Base-by-base conservation (phyloP, 2,329 filamentous ascomycete genomes). In the Cladosporium austrohemisphaericum region DNA sequence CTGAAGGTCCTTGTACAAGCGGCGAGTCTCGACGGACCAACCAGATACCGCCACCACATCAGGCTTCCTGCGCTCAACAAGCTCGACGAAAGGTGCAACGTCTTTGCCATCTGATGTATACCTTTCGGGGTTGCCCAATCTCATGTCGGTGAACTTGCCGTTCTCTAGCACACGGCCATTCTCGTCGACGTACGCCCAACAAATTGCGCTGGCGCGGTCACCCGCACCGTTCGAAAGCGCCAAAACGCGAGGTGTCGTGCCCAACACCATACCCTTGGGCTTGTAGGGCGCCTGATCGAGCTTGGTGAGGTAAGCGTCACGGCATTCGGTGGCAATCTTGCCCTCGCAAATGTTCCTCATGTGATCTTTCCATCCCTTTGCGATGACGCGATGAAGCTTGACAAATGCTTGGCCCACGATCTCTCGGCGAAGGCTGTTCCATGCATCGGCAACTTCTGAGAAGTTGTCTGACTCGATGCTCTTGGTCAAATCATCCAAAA, bases 201-300 rank as follows among this genome's bases (percentile, higher is more conserved):
- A 86, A 35, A 95, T 81, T 2, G 89, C 86, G 57, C 96, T 92
- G 31, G 78, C 78, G 33, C 89, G 81, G 58, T 86, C 82, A 11
- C 87, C 88, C 67, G 84, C 84, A 47, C 93, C 93, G 59, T 91
- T 94, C 3, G 91, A 92, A 18, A 98, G 71, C 4, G 91, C 82
- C 40, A 98, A 78, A 4, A 96, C 89, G 25, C 92, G 85, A 37
- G 93, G 91, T 5, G 85, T 80, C 0, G 91, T 95, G 20, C 93
- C 93, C 31, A 95, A 76, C 16, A 90, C 80, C 80, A 96, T 89
- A 8, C 90, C 91, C 69, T 92, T 91, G 4, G 93, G 91, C 68
- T 96, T 95, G 71, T 91, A 95, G 0, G 93, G 93, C 7, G 93
- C 91, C 69, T 98, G 93, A 62, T 98, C 93, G 19, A 98, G 81